Base-by-base conservation (phyloP, 2,329 filamentous ascomycete species). In the Venturia asperata region DNA sequence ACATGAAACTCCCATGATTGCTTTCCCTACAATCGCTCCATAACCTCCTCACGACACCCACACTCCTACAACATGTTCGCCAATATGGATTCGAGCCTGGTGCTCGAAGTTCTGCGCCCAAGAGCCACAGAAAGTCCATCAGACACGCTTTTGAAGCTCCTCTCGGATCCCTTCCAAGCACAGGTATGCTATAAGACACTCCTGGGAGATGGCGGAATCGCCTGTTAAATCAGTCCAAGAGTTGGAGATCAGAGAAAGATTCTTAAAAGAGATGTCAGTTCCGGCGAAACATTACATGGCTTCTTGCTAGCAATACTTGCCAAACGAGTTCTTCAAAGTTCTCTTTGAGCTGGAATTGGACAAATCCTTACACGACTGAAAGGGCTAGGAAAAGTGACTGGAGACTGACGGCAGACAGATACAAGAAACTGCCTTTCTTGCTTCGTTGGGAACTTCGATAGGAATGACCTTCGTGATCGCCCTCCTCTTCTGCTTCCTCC, bases 401-500 rank as follows among this genome's bases (percentile, higher is more conserved):
- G 30, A 58, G 5, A 21, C 52, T 58, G 37, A 58, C 52, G 19
- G 27, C 52, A 37, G 37, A 61, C 70, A 87, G 84, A 79, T 86
- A 67, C 77, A 79, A 70, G 72, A 79, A 68, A 80, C 83, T 66
- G 88, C 92, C 55, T 82, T 97, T 67, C 86, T 87, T 77, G 88
- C 90, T 66, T 91, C 92, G 61, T 79, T 97, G 56, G 89, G 81
- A 68, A 91, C 89, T 27, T 96, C 93, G 3, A 74, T 97, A 56
- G 89, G 85, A 65, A 80, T 94, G 72, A 91, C 91, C 10, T 72
- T 83, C 68, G 81, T 87, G 70, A 87, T 96, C 70, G 87, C 91
- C 68, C 74, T 96, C 66, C 78, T 87, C 69, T 99, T 97, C 82
- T 96, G 91, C 68, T 80, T 97, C 71, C 81, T 97, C 65, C 90